Evolutionary conservation across 345 rosid genomes (phyloP).

Genomic region (Pugionium cornutum): DNA sequence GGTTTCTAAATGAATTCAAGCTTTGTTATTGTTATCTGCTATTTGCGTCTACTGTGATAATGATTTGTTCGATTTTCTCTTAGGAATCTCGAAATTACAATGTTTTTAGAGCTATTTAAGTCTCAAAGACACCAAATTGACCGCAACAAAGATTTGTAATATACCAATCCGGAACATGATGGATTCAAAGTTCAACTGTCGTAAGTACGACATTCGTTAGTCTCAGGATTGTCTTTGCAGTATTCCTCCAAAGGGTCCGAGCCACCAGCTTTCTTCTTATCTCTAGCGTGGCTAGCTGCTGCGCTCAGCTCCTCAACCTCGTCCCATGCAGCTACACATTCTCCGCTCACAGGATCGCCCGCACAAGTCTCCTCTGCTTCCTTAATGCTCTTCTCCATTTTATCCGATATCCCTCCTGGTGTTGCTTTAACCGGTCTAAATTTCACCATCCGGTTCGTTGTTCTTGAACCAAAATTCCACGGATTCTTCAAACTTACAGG

Average conservation of each 20-base stretch:
- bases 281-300: constrained; percentile 92
- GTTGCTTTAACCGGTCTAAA: constrained; percentile 55
- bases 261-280: constrained; percentile 64
- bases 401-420: constrained; percentile 58
- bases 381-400: constrained; percentile 80
- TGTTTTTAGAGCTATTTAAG: constrained; percentile 5
- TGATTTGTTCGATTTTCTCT: neutral
- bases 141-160: neutral
- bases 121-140: constrained; percentile 2
- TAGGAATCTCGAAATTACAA: constrained; percentile 6
- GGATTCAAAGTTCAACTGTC: constrained; percentile 46
- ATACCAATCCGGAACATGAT: neutral
- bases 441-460: constrained; percentile 36
- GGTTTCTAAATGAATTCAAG: constrained; percentile 23
- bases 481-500: constrained; percentile 44
- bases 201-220: constrained; percentile 89
- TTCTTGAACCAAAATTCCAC: constrained; percentile 45
- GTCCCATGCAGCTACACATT: constrained; percentile 97
- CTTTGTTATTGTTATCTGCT: constrained; percentile 2
- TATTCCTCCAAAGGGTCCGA: constrained; percentile 77
- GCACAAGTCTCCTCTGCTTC: constrained; percentile 69
- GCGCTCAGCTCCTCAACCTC: constrained; percentile 99
- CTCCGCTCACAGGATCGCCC: constrained; percentile 79
- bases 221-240: constrained; percentile 95
- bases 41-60: neutral